A percentile compares a stretch with the other conserved stretches of the same genome.
Conservation (phyloP, 2,329 filamentous ascomycete species). For the Cordyceps javanica region DNA sequence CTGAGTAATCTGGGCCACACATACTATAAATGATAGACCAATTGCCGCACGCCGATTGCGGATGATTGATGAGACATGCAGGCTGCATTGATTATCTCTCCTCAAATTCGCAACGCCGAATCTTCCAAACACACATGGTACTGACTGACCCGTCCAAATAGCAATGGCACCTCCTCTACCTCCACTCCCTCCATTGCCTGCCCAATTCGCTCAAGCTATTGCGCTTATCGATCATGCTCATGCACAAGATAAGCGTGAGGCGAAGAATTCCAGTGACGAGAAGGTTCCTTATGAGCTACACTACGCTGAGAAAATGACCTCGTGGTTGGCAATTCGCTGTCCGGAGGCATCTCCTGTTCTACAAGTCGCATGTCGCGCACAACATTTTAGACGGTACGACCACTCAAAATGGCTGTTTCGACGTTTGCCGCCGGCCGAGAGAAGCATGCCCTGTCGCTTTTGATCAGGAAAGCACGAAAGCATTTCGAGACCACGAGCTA, state of each 20-base stretch:
- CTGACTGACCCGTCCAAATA: background rate
- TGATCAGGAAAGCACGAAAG: background rate
- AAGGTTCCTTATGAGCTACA: slow-evolving; percentile 70
- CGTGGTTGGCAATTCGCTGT: slow-evolving; percentile 57
- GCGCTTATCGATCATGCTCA: slow-evolving; percentile 64
- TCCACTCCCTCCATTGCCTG: slow-evolving; percentile 27
- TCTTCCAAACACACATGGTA: background rate
- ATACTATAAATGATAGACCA: background rate
- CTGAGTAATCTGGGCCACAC: background rate
- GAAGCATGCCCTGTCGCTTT: background rate
- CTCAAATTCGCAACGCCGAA: background rate
- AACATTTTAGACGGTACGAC: slow-evolving; percentile 65
- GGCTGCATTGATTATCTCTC: background rate
- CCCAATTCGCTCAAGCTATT: slow-evolving; percentile 47
- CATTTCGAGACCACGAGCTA: background rate
- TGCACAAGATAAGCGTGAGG: slow-evolving; percentile 23
- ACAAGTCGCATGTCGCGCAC: slow-evolving; percentile 71
- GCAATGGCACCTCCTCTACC: slow-evolving; percentile 14
- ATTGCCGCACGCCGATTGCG: background rate
- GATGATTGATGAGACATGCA: background rate
- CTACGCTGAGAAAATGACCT: slow-evolving; percentile 75
- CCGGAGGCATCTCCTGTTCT: slow-evolving; percentile 61
- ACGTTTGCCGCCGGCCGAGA: background rate
- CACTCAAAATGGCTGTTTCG: background rate
- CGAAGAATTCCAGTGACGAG: slow-evolving; percentile 31